phyloP scores from a whole-genome alignment of 192 early-diverging fungal genomes.

The Coemansia sp. region DNA sequence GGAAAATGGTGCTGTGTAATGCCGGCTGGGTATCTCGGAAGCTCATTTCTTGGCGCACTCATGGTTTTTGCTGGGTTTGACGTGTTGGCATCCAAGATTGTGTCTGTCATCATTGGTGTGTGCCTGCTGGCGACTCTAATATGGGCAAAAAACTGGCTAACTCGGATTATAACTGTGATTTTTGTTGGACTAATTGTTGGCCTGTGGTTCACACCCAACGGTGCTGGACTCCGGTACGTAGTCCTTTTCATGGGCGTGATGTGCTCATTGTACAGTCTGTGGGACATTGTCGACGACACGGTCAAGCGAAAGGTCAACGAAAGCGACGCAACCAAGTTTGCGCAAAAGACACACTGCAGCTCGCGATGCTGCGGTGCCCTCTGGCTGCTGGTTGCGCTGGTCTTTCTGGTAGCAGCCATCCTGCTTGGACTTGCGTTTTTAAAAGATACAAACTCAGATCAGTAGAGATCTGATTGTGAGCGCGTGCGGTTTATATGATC shows the following conservation, averaged over 20 bases:
- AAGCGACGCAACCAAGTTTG: constrained; percentile 89
- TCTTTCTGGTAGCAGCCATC: constrained; percentile 77
- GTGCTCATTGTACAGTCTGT: constrained; percentile 87
- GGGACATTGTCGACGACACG: constrained; percentile 96
- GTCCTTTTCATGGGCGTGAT: constrained; percentile 94
- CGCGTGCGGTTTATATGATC: not conserved
- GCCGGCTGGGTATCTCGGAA: constrained; percentile 89
- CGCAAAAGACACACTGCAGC: constrained; percentile 68
- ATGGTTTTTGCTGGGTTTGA: constrained; percentile 55
- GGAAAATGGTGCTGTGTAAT: constrained; percentile 81
- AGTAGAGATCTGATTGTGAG: not conserved
- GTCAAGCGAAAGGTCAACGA: constrained; percentile 88
- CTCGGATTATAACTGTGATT: too few relatives aligned
- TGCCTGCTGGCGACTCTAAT: too few relatives aligned
- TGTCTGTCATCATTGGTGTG: too few relatives aligned
- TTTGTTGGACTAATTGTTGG: too few relatives aligned
- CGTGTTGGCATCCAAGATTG: too few relatives aligned
- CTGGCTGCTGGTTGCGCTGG: constrained; percentile 85
- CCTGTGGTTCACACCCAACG: too few relatives aligned
- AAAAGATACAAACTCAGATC: constrained; percentile 46
- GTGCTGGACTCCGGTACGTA: constrained; percentile 58
- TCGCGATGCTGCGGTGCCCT: constrained; percentile 84
- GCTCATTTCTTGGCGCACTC: constrained; percentile 83
- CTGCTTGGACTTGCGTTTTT: constrained; percentile 77
- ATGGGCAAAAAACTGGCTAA: too few relatives aligned